Percentiles rank a stretch among this genome's conserved stretches.
These are phyloP conservation scores for Termitomyces sp. DNA, from an alignment of 1,284 basidiomycete species.

Conservation along the genomic window DNA sequence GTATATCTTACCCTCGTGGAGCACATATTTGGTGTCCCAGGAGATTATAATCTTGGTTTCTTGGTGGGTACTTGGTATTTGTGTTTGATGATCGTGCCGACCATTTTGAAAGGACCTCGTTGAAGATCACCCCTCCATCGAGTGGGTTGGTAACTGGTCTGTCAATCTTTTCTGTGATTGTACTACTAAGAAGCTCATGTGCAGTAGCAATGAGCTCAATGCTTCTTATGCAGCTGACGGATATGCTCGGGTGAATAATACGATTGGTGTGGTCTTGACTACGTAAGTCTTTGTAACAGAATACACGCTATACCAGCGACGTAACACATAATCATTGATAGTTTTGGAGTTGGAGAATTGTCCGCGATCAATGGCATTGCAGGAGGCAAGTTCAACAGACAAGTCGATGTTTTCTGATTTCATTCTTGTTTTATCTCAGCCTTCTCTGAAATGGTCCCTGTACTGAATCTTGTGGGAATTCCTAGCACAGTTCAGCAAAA, in stretches of 20 bases:
- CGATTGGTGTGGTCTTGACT: conserved; percentile 70
- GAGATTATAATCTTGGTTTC: conserved; percentile 38
- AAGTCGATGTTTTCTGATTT: background rate
- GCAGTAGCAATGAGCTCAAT: conserved; percentile 75
- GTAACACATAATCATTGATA: background rate
- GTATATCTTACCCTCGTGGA: background rate
- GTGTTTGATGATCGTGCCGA: background rate
- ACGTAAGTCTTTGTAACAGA: conserved; percentile 38
- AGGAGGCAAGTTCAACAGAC: conserved; percentile 40
- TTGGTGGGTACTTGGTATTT: background rate
- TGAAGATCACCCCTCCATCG: background rate
- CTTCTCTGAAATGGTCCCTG: conserved; percentile 85
- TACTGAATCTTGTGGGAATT: conserved; percentile 88
- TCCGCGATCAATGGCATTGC: conserved; percentile 38
- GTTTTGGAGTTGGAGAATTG: conserved; percentile 18
- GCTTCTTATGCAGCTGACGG: conserved; percentile 91
- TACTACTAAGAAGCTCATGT: background rate
- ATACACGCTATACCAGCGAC: too few species aligned
- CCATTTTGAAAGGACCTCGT: background rate
- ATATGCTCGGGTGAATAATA: conserved; percentile 84
- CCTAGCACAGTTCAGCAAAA: conserved; percentile 75
- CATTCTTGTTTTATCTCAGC: conserved; percentile 33
- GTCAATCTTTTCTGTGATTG: background rate
- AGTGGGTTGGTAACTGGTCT: conserved; percentile 69
- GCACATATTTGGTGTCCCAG: background rate